Conservation (phyloP, 768 basidiomycete genomes). For the Mycena leptocephala region DNA sequence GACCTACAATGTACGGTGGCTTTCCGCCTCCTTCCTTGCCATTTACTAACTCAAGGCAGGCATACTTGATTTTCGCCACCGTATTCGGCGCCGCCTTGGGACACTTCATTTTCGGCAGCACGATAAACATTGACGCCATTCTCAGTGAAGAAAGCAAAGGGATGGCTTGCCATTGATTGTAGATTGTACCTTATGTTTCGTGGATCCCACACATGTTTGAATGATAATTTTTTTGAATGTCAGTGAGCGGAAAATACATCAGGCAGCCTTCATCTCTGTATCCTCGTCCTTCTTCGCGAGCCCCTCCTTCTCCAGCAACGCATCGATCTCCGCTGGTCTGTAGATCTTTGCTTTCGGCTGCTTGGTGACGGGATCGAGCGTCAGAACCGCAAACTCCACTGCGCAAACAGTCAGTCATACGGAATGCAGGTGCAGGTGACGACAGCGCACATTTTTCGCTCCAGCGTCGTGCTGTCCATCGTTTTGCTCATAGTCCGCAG, state of each 20-base stretch:
- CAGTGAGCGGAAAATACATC: conserved; percentile 39
- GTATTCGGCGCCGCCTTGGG: conserved; percentile 89
- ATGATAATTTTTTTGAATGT: conserved; percentile 24
- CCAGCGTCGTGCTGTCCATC: conserved; percentile 98
- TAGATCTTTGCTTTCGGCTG: conserved; percentile 94
- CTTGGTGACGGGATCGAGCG: conserved; percentile 83
- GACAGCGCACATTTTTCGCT: conserved; percentile 91
- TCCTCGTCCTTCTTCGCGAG: conserved; percentile 93
- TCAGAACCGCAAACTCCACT: conserved; percentile 98
- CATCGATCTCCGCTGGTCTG: conserved; percentile 90
- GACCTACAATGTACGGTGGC: conserved; percentile 90
- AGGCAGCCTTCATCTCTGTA: conserved; percentile 79
- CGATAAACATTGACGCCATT: conserved; percentile 75
- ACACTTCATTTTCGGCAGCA: conserved; percentile 82
- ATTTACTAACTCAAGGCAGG: conserved; percentile 60
- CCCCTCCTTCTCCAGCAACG: conserved; percentile 82
- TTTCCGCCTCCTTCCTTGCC: background rate
- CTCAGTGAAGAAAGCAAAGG: conserved; percentile 73
- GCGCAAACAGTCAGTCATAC: conserved; percentile 4
- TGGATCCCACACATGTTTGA: conserved; percentile 18
- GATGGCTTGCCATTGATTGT: conserved; percentile 84
- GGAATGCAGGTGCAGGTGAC: background rate
- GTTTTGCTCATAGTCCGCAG: conserved; percentile 99
- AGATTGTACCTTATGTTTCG: background rate
- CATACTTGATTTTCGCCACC: conserved; percentile 88